These are phyloP conservation scores for Umbelopsis sp. DNA, from an alignment of 192 early-diverging fungal species.

Conservation along the genomic window DNA sequence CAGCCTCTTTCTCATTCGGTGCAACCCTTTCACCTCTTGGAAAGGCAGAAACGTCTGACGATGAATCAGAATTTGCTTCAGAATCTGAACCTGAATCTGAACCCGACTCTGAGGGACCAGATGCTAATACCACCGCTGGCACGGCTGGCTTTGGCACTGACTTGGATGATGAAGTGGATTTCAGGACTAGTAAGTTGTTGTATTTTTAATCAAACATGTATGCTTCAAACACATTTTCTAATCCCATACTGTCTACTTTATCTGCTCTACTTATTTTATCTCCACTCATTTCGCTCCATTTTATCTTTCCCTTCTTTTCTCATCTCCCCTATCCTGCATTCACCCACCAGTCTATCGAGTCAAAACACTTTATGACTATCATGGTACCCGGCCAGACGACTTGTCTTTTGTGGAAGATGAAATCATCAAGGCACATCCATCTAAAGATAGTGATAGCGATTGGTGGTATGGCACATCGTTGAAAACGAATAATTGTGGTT, in stretches of 20 bases:
- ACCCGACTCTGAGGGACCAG: neutral
- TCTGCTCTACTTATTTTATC: too few relatives aligned
- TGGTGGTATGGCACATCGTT: slow-evolving; percentile 63
- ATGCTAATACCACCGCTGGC: slow-evolving; percentile 29
- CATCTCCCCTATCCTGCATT: too few relatives aligned
- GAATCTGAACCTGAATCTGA: neutral
- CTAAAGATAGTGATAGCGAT: slow-evolving; percentile 61
- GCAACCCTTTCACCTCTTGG: too few relatives aligned
- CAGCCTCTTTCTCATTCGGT: neutral
- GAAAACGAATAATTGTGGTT: slow-evolving; percentile 47
- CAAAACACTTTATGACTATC: slow-evolving; percentile 53
- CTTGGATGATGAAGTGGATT: slow-evolving; percentile 43
- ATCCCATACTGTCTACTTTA: too few relatives aligned
- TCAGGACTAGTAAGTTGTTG: slow-evolving; percentile 34
- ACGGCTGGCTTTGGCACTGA: slow-evolving; percentile 40
- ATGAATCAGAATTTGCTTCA: neutral
- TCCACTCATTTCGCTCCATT: neutral
- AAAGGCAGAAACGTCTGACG: too few relatives aligned
- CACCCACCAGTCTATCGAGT: slow-evolving; percentile 33
- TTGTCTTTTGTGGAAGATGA: slow-evolving; percentile 51
- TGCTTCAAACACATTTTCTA: too few relatives aligned
- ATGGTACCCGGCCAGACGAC: slow-evolving; percentile 58
- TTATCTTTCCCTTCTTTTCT: too few relatives aligned
- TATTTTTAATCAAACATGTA: too few relatives aligned
- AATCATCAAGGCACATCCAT: slow-evolving; percentile 52